A percentile compares a stretch with the other conserved stretches of the same genome.
Evolutionary conservation across 2,329 filamentous ascomycete species (phyloP).

Genomic region (Neofusicoccum parvum): DNA sequence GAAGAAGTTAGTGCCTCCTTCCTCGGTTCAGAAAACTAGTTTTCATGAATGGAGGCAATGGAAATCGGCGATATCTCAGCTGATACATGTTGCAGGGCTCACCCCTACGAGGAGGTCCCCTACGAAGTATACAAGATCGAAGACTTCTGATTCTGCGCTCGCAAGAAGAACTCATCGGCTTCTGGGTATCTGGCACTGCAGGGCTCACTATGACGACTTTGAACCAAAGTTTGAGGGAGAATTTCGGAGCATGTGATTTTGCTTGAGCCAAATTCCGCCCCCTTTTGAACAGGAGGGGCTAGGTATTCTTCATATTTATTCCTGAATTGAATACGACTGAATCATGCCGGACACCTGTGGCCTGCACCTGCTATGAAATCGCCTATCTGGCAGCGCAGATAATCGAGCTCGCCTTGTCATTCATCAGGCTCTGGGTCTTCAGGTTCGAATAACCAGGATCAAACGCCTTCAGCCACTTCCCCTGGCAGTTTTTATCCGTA

Average conservation of each 20-base stretch:
- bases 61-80: background rate
- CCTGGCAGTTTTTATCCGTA: background rate
- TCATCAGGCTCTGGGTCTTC: background rate
- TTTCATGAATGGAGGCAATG: background rate
- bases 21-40: background rate
- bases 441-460: conserved; percentile 7
- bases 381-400: background rate
- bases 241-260: background rate
- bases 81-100: conserved; percentile 34
- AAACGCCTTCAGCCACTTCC: conserved; percentile 6
- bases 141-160: conserved; percentile 35
- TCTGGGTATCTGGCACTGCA: too few species aligned
- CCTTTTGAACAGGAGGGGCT: background rate
- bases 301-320: background rate
- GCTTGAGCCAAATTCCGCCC: background rate
- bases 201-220: too few species aligned
- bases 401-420: background rate
- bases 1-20: conserved; percentile 57
- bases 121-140: conserved; percentile 52
- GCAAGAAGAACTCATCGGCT: too few species aligned
- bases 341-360: background rate
- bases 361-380: background rate
- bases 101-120: conserved; percentile 50
- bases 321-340: background rate
- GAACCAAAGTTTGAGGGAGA: background rate